Base-by-base conservation (phyloP, 169 alveolate species). In the Plasmodium ovale region DNA sequence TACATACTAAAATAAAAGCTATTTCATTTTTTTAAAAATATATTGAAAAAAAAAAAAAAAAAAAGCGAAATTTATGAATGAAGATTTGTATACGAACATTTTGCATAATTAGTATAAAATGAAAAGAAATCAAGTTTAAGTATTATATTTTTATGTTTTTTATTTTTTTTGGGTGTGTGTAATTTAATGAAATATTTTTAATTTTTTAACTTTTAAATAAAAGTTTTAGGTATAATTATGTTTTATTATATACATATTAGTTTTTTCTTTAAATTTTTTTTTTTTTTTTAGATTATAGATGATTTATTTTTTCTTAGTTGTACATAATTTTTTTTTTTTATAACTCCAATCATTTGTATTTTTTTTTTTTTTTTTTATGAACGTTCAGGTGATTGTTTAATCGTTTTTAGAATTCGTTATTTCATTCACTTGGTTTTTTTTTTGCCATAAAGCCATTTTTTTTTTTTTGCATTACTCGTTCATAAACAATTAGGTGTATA, bases 1-100 rank as follows among this genome's bases (percentile, higher is more conserved):
- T 39, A 51, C 33, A 73, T 58, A n/a, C 58, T 35, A 59, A n/a
- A n/a, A n/a, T n/a, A n/a, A 73, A 39, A 73, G 88, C 88, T 73
- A 72, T 72, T 72, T 70, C 9, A 56, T 35, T 44, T 70, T 1
- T 12, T 49, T 1, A 23, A 58, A 72, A 19, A 65, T 59, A 51
- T 64, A 35, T 54, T 51, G 7, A 71, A 71, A 71, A 62, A 54
- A 54, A 54, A 39, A 67, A 35, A 67, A 67, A 42, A 67, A 65
- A 65, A 7, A 67, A 70, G 54, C 54, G 85, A 71, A 71, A 42
- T 4, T 53, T 53, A 72, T 16, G 67, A 73, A 73, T 72, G 68
- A 53, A 58, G 23, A 23, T 23, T 72, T 47, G 56, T 47, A 47
- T 21, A 3, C 16, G 16, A 47, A 47, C 16, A 47, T n/a, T n/a